Base-by-base conservation (phyloP, 2,329 filamentous ascomycete genomes). In the Ophiostoma pallidulum region DNA sequence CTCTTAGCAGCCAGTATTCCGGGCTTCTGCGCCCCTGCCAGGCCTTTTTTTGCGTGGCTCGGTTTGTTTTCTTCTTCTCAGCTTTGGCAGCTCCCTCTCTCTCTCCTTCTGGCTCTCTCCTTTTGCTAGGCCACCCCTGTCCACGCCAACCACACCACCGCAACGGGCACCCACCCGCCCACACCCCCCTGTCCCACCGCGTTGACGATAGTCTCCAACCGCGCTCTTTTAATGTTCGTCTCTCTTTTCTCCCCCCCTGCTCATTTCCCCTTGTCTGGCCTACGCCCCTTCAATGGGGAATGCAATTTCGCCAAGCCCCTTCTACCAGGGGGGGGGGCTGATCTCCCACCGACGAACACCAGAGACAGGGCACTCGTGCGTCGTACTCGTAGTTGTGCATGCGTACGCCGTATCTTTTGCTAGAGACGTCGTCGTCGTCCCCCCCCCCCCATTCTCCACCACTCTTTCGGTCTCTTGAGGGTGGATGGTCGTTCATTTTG, bases 301-400 rank as follows among this genome's bases (percentile, higher is more conserved):
- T 45, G 53, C 45, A 58, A 58, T 58, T 52, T 58, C 55, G 52
- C 54, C 51, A 54, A 56, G 50, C 43, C 47, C 36, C 46, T 26
- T 26, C 44, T 19, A 14, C 28, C n/a, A 9, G 18, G 12, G 36
- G 35, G 31, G n/a, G n/a, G n/a, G n/a, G n/a, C n/a, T n/a, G n/a
- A n/a, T n/a, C n/a, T n/a, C n/a, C n/a, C n/a, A n/a, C n/a, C n/a
- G n/a, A n/a, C 22, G 19, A 48, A 19, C 39, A 29, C 43, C 31
- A n/a, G n/a, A n/a, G n/a, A n/a, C n/a, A n/a, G n/a, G n/a, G n/a
- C n/a, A n/a, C n/a, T n/a, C n/a, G n/a, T n/a, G n/a, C n/a, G n/a
- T n/a, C 5, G 31, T n/a, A 33, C 12, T 33, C 31, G 31, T 28
- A 28, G 24, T 28, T 10, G 24, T 28, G n/a, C n/a, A n/a, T n/a